Conservation (phyloP, 2,329 filamentous ascomycete species). For the Colletotrichum liriopes region DNA sequence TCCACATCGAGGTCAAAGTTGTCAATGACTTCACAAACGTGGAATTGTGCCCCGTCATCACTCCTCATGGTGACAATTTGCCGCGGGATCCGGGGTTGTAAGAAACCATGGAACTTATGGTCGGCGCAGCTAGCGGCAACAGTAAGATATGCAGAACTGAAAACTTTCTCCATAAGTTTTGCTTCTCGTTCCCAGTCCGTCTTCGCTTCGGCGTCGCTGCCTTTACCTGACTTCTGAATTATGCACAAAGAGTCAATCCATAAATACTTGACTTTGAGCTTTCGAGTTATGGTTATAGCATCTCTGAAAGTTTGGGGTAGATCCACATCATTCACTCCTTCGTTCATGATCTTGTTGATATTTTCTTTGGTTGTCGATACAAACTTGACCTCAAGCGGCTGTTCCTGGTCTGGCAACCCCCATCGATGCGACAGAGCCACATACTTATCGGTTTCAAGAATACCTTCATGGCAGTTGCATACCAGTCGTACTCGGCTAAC, state of each 20-base stretch:
- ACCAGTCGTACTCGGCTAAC: background rate
- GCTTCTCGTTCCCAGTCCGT: background rate
- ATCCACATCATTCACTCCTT: background rate
- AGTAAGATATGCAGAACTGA: constrained; percentile 5
- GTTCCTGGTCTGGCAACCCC: background rate
- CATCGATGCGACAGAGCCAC: constrained; percentile 19
- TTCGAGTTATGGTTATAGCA: constrained; percentile 21
- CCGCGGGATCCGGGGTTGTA: background rate
- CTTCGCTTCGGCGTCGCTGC: constrained; percentile 36
- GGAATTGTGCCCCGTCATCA: background rate
- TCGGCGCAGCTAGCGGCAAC: constrained; percentile 10
- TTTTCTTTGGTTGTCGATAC: background rate
- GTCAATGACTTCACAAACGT: constrained; percentile 49
- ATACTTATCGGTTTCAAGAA: background rate
- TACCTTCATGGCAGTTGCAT: background rate
- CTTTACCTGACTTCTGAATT: constrained; percentile 41
- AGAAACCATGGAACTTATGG: background rate
- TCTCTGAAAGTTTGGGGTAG: constrained; percentile 40
- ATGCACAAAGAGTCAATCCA: constrained; percentile 46
- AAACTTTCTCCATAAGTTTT: constrained; percentile 25
- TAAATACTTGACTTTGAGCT: constrained; percentile 34
- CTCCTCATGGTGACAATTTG: background rate
- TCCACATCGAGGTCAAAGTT: constrained; percentile 40
- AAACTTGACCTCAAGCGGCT: background rate
- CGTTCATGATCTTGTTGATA: background rate